These are phyloP conservation scores for Phytomonas sp. DNA, from an alignment of 208 protist genomes.

Conservation along the genomic window DNA sequence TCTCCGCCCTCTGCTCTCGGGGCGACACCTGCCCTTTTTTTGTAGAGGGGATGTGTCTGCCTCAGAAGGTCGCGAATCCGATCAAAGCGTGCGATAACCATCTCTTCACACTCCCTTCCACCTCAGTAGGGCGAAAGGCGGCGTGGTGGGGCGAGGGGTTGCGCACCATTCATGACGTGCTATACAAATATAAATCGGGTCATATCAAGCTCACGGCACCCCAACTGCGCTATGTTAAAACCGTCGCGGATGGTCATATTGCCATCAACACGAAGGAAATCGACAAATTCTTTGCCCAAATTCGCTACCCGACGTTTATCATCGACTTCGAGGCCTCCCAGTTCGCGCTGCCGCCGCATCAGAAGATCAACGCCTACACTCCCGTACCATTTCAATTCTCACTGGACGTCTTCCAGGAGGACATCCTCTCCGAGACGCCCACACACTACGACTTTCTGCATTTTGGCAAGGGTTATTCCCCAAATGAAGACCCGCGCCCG, in stretches of 20 bases:
- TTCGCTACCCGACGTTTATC: slow-evolving; percentile 79
- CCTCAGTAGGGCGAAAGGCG: slow-evolving; percentile 55
- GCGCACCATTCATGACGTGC: slow-evolving; percentile 61
- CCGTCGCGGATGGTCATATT: slow-evolving; percentile 47
- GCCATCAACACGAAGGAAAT: slow-evolving; percentile 72
- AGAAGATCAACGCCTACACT: slow-evolving; percentile 70
- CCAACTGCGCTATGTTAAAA: slow-evolving; percentile 75
- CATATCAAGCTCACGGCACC: slow-evolving; percentile 65
- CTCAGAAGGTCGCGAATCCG: slow-evolving; percentile 59
- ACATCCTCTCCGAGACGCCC: slow-evolving; percentile 78
- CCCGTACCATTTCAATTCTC: slow-evolving; percentile 87
- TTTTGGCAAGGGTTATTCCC: slow-evolving; percentile 80
- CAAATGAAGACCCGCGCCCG: slow-evolving; percentile 70
- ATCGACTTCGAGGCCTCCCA: slow-evolving; percentile 87
- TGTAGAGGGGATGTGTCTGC: slow-evolving; percentile 73
- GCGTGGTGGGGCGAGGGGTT: slow-evolving; percentile 72
- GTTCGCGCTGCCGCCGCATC: slow-evolving; percentile 83
- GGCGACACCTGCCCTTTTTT: slow-evolving; percentile 79
- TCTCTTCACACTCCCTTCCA: slow-evolving; percentile 80
- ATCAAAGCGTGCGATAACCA: slow-evolving; percentile 62
- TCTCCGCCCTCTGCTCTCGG: slow-evolving; percentile 64
- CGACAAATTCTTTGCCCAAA: slow-evolving; percentile 58
- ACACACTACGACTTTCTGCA: slow-evolving; percentile 87
- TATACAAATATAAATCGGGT: slow-evolving; percentile 46
- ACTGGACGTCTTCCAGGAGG: slow-evolving; percentile 80